Base-by-base conservation (phyloP, 2,329 filamentous ascomycete genomes). In the Teratosphaeria viscida region DNA sequence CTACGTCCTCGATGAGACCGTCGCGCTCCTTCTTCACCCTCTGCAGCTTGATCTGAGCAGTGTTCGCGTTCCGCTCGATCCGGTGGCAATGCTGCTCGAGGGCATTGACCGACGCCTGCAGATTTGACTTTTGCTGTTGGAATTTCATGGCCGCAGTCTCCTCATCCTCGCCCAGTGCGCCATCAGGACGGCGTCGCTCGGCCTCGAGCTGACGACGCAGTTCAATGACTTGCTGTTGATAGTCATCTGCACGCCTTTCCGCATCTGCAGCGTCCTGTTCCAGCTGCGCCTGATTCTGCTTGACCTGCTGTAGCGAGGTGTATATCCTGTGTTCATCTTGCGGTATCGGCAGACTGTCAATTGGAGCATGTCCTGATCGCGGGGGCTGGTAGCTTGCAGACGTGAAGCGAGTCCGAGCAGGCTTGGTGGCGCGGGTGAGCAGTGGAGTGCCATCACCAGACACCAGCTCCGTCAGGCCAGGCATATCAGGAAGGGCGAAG, bases 1-100 rank as follows among this genome's bases (percentile, higher is more conserved):
- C 81, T 5, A 86, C 77, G 66, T 86, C 85, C 57, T 79, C 79
- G 55, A 87, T 77, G 43, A 86, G 81, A 54, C 84, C 82, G 64
- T 89, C 85, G 34, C 85, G 81, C 71, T 89, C 87, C 34, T 82
- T 78, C 2, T 79, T 78, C 52, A 88, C 73, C 3, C 84, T 81
- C 62, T 86, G 82, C 60, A 82, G 84, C 62, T 85, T 81, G 57
- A 85, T 84, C 56, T 87, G 83, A 39, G 81, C 78, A n/a, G 83
- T 78, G 61, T 80, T 83, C 27, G 82, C 76, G 67, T 86, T 86
- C 53, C 82, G 82, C 58, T 85, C 83, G 43, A 82, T 79, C 63
- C 85, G 79, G 61, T 87, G 83, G 1, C 89, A 75, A 16, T 82
- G 83, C 7, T 79, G 76, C 66, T 86, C 82, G 43, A 88, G 74